A percentile compares a stretch with the other conserved stretches of the same genome.
Conservation (phyloP, 192 early-diverging fungal genomes). For the Dissophora globulifera region DNA sequence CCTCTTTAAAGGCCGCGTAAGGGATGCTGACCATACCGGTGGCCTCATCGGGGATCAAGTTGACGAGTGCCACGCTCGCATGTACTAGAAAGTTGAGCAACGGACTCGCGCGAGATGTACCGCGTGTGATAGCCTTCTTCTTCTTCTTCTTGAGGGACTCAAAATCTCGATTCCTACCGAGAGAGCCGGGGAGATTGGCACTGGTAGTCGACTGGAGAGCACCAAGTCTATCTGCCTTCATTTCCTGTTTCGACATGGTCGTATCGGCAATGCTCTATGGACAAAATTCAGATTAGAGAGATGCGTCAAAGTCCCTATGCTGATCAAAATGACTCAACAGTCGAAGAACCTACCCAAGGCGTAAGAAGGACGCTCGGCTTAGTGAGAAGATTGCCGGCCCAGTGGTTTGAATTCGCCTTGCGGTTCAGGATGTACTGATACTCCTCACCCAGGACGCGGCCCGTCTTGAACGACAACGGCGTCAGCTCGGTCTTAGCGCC, state of each 20-base stretch:
- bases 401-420: conserved; percentile 40
- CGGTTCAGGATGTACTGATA: conserved; percentile 65
- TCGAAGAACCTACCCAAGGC: conserved; percentile 57
- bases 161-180: too few relatives aligned
- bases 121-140: too few relatives aligned
- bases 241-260: conserved; percentile 11
- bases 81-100: conserved; percentile 34
- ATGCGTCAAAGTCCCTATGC: too few relatives aligned
- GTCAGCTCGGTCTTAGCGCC: conserved; percentile 19
- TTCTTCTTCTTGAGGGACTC: too few relatives aligned
- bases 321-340: too few relatives aligned
- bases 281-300: too few relatives aligned
- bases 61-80: conserved; percentile 26
- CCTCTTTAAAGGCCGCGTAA: conserved; percentile 18
- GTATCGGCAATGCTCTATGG: conserved; percentile 31
- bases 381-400: conserved; percentile 55
- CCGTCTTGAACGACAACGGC: conserved; percentile 27
- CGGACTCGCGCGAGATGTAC: neutral
- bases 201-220: too few relatives aligned
- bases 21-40: conserved; percentile 30
- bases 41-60: conserved; percentile 14
- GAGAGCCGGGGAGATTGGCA: too few relatives aligned
- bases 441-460: conserved; percentile 60
- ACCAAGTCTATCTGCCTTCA: too few relatives aligned
- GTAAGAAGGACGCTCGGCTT: conserved; percentile 58